phyloP scores from a whole-genome alignment of 768 basidiomycete species.

The Suillus weaverae region DNA sequence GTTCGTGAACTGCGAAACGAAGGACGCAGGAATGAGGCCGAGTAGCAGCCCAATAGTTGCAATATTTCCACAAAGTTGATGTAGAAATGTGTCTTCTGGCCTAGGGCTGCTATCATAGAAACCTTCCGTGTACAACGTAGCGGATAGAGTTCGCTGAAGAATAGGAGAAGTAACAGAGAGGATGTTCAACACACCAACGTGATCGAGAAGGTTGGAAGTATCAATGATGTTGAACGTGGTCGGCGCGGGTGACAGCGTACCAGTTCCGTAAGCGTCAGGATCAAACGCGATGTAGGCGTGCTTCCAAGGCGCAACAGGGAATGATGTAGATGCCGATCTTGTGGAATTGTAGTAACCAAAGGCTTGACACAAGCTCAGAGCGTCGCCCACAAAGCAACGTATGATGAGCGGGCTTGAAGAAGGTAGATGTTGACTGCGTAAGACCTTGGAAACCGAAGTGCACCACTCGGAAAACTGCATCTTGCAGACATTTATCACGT shows the following conservation, averaged over 20 bases:
- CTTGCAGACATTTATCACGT: slow-evolving; percentile 5
- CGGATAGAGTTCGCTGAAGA: no score
- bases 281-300: slow-evolving; percentile 24
- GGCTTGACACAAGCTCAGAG: slow-evolving; percentile 28
- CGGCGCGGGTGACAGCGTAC: slow-evolving; percentile 22
- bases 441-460: slow-evolving; percentile 15
- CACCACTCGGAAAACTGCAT: slow-evolving; percentile 30
- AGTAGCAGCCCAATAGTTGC: background rate
- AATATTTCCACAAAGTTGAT: background rate
- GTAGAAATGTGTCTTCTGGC: no score
- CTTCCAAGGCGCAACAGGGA: slow-evolving; percentile 25
- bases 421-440: slow-evolving; percentile 7
- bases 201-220: no score
- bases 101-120: no score
- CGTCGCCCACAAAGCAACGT: slow-evolving; percentile 33
- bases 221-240: slow-evolving; percentile 22
- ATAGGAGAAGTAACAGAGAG: no score
- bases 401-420: slow-evolving; percentile 16
- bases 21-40: background rate
- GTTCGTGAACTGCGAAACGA: background rate
- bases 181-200: no score
- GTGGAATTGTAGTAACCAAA: slow-evolving; percentile 15
- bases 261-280: slow-evolving; percentile 17
- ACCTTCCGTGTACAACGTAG: no score
- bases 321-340: slow-evolving; percentile 15